phyloP scores from a whole-genome alignment of 371 early-diverging fungal genomes.

The Apophysomyces elegans region DNA sequence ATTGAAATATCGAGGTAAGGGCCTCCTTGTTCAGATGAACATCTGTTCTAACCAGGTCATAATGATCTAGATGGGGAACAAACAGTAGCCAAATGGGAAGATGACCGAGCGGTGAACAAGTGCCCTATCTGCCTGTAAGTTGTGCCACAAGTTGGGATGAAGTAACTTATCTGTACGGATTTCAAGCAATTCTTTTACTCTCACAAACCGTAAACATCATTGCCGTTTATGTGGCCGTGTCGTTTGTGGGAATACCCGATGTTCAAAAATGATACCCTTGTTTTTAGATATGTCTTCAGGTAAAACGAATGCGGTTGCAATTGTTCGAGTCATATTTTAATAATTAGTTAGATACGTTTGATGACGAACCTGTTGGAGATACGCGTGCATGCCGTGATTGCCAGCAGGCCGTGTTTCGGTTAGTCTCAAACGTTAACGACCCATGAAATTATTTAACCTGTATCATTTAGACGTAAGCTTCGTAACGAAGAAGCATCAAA shows the following conservation, averaged over 20 bases:
- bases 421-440: conserved; percentile 1
- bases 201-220: conserved; percentile 75
- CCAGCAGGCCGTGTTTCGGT: conserved; percentile 56
- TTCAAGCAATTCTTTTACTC: conserved; percentile 40
- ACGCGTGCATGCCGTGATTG: conserved; percentile 69
- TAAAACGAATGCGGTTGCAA: conserved; percentile 18
- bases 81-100: conserved; percentile 68
- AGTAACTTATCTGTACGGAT: conserved; percentile 9
- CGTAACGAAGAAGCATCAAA: conserved; percentile 48
- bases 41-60: background rate
- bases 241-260: conserved; percentile 64
- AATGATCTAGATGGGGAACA: conserved; percentile 58
- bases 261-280: conserved; percentile 65
- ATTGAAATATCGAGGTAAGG: conserved; percentile 51
- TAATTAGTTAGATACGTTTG: conserved; percentile 37
- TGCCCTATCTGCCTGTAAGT: conserved; percentile 68
- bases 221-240: conserved; percentile 82
- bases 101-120: conserved; percentile 52
- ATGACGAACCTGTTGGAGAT: conserved; percentile 61
- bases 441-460: background rate
- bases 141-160: conserved; percentile 7
- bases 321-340: background rate
- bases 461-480: conserved; percentile 40
- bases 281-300: conserved; percentile 60
- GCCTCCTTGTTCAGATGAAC: background rate